Conservation (phyloP, 768 basidiomycete species). For the Trametes cingulata region DNA sequence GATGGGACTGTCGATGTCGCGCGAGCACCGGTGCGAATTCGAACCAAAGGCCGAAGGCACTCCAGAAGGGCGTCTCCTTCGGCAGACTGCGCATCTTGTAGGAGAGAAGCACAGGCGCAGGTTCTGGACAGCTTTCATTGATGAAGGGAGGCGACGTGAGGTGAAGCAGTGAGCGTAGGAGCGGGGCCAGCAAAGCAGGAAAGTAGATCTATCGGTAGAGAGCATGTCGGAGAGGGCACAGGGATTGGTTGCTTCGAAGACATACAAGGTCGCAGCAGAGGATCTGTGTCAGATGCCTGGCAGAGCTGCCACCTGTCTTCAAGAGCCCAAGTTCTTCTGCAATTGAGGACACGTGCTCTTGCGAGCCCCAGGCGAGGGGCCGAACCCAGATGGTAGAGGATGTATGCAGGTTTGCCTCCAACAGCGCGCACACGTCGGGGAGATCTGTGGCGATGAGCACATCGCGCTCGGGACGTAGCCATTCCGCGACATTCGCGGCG, state of each 20-base stretch:
- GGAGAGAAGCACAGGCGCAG: conserved; percentile 57
- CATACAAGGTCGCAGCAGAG: conserved; percentile 84
- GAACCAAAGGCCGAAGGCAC: conserved; percentile 80
- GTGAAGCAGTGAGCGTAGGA: conserved; percentile 72
- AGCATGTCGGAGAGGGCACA: not conserved
- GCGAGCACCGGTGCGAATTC: conserved; percentile 53
- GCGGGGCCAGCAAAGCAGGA: conserved; percentile 74
- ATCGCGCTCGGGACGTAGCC: conserved; percentile 36
- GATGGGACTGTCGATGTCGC: not conserved
- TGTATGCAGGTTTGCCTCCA: conserved; percentile 41
- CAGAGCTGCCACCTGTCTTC: not conserved
- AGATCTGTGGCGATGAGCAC: conserved; percentile 69
- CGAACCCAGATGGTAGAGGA: conserved; percentile 42
- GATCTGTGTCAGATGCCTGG: conserved; percentile 55
- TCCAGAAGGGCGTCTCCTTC: conserved; percentile 79
- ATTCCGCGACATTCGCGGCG: conserved; percentile 45
- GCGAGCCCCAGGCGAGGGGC: conserved; percentile 73
- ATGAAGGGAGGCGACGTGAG: conserved; percentile 58
- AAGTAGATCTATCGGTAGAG: conserved; percentile 69
- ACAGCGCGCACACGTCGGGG: conserved; percentile 63
- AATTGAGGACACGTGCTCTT: conserved; percentile 43
- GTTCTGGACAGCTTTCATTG: not conserved
- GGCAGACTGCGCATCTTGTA: conserved; percentile 75
- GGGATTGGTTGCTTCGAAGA: conserved; percentile 14
- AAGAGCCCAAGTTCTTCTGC: conserved; percentile 36